Conservation (phyloP, 2,329 filamentous ascomycete genomes). For the Sporothrix phasma region DNA sequence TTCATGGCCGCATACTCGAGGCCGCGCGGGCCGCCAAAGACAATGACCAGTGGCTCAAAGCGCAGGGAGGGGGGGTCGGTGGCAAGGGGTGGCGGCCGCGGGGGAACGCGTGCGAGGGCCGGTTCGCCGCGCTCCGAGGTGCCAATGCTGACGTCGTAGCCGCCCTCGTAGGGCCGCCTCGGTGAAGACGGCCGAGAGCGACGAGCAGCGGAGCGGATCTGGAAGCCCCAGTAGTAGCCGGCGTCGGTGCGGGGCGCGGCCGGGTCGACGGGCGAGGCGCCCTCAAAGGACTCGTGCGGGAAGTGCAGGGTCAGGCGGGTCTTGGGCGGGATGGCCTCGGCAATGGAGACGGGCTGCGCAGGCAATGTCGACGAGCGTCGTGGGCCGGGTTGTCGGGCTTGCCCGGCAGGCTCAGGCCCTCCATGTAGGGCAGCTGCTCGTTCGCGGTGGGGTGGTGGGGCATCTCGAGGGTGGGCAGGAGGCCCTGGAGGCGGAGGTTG, state of each 20-base stretch:
- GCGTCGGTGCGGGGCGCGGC: slow-evolving; percentile 59
- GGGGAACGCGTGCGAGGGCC: slow-evolving; percentile 37
- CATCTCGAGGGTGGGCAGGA: slow-evolving; percentile 70
- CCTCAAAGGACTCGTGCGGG: slow-evolving; percentile 33
- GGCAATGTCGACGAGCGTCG: slow-evolving; percentile 48
- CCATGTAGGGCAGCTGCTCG: slow-evolving; percentile 71
- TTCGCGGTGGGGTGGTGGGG: slow-evolving; percentile 67
- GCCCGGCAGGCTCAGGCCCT: slow-evolving; percentile 56
- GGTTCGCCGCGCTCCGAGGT: slow-evolving; percentile 67
- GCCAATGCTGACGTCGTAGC: slow-evolving; percentile 75
- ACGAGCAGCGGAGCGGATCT: slow-evolving; percentile 54
- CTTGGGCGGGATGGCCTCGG: slow-evolving; percentile 53
- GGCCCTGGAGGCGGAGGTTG: slow-evolving; percentile 63
- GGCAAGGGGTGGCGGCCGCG: slow-evolving; percentile 29
- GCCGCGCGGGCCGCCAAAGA: slow-evolving; percentile 73
- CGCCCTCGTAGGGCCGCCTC: slow-evolving; percentile 63
- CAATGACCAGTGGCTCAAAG: slow-evolving; percentile 65
- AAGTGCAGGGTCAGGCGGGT: slow-evolving; percentile 67
- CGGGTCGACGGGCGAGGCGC: slow-evolving; percentile 55
- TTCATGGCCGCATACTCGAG: slow-evolving; percentile 65
- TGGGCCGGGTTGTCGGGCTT: slow-evolving; percentile 30
- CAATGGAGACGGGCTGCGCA: slow-evolving; percentile 46
- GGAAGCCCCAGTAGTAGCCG: slow-evolving; percentile 84
- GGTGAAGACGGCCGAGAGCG: slow-evolving; percentile 65
- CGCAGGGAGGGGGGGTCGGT: slow-evolving; percentile 17